Percentiles rank a stretch among this genome's conserved stretches.
phyloP scores from a whole-genome alignment of 2,329 filamentous ascomycete species.

The Aureobasidium lini region DNA sequence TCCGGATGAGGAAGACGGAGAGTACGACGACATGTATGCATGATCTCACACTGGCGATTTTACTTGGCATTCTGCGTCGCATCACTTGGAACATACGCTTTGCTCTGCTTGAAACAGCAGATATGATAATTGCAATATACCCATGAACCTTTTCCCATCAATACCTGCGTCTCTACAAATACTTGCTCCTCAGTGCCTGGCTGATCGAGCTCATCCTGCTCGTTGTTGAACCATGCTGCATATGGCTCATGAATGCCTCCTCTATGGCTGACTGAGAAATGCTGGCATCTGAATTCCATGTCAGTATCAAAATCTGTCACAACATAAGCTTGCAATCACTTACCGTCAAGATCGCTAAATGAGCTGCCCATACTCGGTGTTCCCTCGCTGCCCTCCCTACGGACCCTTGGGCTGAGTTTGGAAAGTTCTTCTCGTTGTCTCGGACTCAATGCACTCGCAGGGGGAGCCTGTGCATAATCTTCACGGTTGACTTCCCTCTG shows the following conservation, averaged over 20 bases:
- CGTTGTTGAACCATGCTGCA: constrained; percentile 48
- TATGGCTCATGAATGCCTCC: constrained; percentile 66
- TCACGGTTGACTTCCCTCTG: not conserved
- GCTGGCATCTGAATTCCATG: constrained; percentile 56
- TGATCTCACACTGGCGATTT: constrained; percentile 17
- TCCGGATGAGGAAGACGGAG: constrained; percentile 44
- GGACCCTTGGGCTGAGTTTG: constrained; percentile 46
- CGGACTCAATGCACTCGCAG: constrained; percentile 36
- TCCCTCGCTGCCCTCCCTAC: constrained; percentile 61
- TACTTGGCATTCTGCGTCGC: not conserved
- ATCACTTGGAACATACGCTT: not conserved
- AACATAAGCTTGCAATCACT: constrained; percentile 11
- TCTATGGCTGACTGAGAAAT: constrained; percentile 75
- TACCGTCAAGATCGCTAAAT: constrained; percentile 76
- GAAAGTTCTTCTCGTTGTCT: constrained; percentile 53
- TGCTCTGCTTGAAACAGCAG: not conserved
- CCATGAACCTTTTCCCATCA: not conserved
- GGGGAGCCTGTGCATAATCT: constrained; percentile 7
- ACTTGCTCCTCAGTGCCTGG: constrained; percentile 47
- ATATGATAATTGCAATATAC: constrained; percentile 9
- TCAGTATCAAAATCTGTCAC: not conserved
- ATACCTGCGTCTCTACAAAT: constrained; percentile 1
- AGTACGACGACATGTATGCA: constrained; percentile 46
- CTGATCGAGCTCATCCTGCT: constrained; percentile 60
- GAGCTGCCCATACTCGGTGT: constrained; percentile 78